Conservation (phyloP, 2,329 filamentous ascomycete genomes). For the Sclerotinia spermophila region DNA sequence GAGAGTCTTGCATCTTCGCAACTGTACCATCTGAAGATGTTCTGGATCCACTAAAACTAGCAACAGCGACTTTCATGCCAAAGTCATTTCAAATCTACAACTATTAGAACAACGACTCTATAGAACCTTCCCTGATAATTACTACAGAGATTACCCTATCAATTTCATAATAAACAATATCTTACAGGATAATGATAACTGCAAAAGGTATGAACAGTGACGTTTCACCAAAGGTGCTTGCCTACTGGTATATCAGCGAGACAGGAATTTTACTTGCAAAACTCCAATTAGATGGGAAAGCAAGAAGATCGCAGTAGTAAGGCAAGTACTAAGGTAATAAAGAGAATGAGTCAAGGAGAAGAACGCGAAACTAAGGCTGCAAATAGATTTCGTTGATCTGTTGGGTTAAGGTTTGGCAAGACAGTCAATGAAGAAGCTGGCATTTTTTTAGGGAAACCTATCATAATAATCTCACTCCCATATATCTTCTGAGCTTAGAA, state of each 20-base stretch:
- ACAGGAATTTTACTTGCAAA: not conserved
- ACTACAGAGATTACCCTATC: not conserved
- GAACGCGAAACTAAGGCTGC: not conserved
- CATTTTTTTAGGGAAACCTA: too few relatives aligned
- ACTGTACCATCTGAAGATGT: not conserved
- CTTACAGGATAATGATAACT: not conserved
- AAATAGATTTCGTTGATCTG: too few relatives aligned
- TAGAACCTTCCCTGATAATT: not conserved
- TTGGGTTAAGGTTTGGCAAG: too few relatives aligned
- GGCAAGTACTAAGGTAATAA: not conserved
- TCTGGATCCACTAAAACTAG: not conserved
- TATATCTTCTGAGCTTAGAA: not conserved
- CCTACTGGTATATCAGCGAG: not conserved
- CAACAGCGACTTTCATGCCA: not conserved
- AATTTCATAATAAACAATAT: not conserved
- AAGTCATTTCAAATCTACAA: not conserved
- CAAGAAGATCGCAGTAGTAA: not conserved
- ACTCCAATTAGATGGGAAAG: not conserved
- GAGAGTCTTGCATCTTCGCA: not conserved
- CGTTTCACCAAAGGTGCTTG: too few relatives aligned
- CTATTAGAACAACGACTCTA: not conserved
- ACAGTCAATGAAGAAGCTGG: too few relatives aligned
- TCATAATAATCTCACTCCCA: too few relatives aligned
- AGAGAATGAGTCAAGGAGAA: not conserved
- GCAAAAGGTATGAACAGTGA: too few relatives aligned